phyloP scores from a whole-genome alignment of 176 grass and related monocot species.

The Urochloa ruziziensis region DNA sequence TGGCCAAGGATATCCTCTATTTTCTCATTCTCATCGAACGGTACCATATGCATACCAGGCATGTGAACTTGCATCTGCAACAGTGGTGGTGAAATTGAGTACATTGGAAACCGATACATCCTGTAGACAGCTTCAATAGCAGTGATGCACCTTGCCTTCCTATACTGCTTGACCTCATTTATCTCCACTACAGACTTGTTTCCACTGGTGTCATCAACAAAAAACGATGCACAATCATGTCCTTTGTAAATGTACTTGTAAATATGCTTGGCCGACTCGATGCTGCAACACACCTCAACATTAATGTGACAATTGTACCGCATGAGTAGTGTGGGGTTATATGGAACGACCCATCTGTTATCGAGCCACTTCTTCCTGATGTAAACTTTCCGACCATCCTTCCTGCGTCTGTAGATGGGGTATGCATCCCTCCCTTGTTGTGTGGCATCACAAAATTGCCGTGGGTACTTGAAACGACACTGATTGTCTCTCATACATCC shows the following conservation, averaged over 20 bases:
- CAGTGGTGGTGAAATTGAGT: background rate
- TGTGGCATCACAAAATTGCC: background rate
- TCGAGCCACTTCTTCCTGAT: background rate
- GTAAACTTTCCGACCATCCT: background rate
- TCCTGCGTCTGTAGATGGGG: background rate
- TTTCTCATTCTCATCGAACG: background rate
- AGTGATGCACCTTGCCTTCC: background rate
- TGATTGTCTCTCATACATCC: background rate
- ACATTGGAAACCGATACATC: background rate
- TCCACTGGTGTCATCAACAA: accelerated
- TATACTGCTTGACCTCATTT: background rate
- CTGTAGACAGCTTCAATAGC: background rate
- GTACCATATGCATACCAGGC: background rate
- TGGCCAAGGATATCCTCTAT: background rate
- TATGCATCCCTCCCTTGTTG: background rate
- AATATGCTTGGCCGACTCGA: background rate
- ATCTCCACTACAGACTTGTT: background rate
- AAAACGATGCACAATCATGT: background rate
- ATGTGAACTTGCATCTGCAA: background rate
- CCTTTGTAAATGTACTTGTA: background rate
- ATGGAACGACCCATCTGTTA: background rate
- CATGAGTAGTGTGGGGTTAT: background rate
- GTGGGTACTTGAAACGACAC: background rate
- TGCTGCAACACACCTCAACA: background rate
- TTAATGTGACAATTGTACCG: background rate